Evolutionary conservation across 2,329 filamentous ascomycete species (phyloP), one percentile per base, ranked within the genome.

Genomic region (Pseudogymnoascus sp.): DNA sequence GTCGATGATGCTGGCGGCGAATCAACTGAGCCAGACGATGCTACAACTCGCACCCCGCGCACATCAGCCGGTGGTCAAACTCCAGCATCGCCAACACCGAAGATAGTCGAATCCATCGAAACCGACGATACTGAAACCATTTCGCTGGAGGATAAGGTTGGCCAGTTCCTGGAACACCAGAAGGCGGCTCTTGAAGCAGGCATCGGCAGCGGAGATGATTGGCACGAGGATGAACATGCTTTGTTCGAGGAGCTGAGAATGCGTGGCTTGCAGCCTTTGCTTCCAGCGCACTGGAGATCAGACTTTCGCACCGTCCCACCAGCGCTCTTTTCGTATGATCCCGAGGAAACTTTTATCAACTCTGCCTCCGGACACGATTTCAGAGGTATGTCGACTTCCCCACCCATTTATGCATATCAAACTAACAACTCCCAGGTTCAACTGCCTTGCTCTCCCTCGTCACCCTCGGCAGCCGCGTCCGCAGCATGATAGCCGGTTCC

Each of bases 291-390:
- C 16, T 73, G 71, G 69, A 63, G 67, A 16, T 65, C 67, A 21
- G 70, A 73, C 60, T 72, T 74, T 38, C 63, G 62, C n/a, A 72
- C 71, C 5, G 67, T 70, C 23, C 72, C 72, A 4, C 62, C 66
- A 6, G 52, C 63, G 5, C 61, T 73, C 3, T 74, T 73, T 64
- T 66, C 67, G 6, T 35, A 61, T 12, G 64, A 69, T n/a, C 40
- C 52, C 9, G 62, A 69, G 8, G 65, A 68, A 6, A 65, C 66
- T 0, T 68, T 73, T 31, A 66, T 74, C 52, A 71, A 71, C 16
- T 64, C 65, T 35, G 69, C 70, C 37, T 66, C 58, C 61, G 60
- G 59, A 12, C 64, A 66, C 11, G 66, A 62, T 35, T 63, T 60
- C 38, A 60, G 66, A 66, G 70, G 72, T 73, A 67, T 62, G 67